These are phyloP conservation scores for Septoria petroselini DNA, from an alignment of 2,329 filamentous ascomycete species.

Conservation along the genomic window DNA sequence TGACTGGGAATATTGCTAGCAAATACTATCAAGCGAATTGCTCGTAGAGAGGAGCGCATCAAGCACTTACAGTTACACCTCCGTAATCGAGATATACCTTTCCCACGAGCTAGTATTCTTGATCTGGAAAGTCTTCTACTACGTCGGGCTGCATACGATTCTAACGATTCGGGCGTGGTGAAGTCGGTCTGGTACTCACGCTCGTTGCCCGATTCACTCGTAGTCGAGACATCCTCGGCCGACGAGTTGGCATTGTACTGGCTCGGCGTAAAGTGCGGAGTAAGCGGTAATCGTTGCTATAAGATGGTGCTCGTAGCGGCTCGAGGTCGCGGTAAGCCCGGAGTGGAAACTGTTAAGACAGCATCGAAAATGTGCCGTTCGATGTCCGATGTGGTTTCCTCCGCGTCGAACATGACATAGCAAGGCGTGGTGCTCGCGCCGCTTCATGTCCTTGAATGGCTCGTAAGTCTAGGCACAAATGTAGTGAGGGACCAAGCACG, in stretches of 20 bases:
- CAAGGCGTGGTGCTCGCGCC: neutral
- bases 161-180: slow-evolving; percentile 37
- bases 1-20: slow-evolving; percentile 55
- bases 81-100: slow-evolving; percentile 44
- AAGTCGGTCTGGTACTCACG: slow-evolving; percentile 38
- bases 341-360: slow-evolving; percentile 17
- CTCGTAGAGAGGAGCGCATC: neutral
- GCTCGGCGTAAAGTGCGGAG: slow-evolving; percentile 21
- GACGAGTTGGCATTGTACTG: slow-evolving; percentile 27
- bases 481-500: neutral
- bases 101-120: slow-evolving; percentile 45
- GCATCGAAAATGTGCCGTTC: slow-evolving; percentile 28
- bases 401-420: neutral
- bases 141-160: slow-evolving; percentile 35
- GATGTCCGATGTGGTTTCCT: slow-evolving; percentile 26
- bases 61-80: slow-evolving; percentile 41
- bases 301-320: slow-evolving; percentile 17
- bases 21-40: slow-evolving; percentile 15
- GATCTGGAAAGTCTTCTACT: slow-evolving; percentile 41
- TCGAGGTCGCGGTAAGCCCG: slow-evolving; percentile 16
- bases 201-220: slow-evolving; percentile 35
- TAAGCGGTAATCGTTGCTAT: slow-evolving; percentile 20
- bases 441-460: slow-evolving; percentile 1
- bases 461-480: neutral
- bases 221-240: slow-evolving; percentile 35